phyloP scores from a whole-genome alignment of 2,329 filamentous ascomycete genomes.

The Fusarium concolor region DNA sequence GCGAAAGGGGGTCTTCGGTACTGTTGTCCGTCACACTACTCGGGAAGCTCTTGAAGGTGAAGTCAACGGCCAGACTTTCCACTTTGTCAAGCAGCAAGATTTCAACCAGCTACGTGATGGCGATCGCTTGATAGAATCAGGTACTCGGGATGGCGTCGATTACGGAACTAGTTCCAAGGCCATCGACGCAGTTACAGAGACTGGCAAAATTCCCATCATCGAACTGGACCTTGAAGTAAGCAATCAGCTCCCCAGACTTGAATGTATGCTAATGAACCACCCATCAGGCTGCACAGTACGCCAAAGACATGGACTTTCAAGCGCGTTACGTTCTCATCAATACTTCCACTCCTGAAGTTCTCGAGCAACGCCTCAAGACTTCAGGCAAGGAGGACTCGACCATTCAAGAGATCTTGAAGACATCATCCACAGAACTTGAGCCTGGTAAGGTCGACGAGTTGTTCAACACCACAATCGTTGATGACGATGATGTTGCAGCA shows the following conservation, averaged over 20 bases:
- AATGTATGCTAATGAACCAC: slow-evolving; percentile 1
- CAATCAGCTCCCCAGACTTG: background rate
- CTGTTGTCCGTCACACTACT: slow-evolving; percentile 67
- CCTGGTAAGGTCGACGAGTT: slow-evolving; percentile 42
- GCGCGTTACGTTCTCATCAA: slow-evolving; percentile 67
- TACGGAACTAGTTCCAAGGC: slow-evolving; percentile 68
- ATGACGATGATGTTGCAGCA: slow-evolving; percentile 45
- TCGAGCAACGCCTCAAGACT: slow-evolving; percentile 47
- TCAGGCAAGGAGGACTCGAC: slow-evolving; percentile 40
- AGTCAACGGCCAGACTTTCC: slow-evolving; percentile 62
- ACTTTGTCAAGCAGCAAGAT: slow-evolving; percentile 66
- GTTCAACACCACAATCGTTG: slow-evolving; percentile 46
- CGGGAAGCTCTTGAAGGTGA: slow-evolving; percentile 63
- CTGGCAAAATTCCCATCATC: slow-evolving; percentile 70
- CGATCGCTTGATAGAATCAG: slow-evolving; percentile 69
- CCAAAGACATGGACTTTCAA: slow-evolving; percentile 66
- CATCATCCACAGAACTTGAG: slow-evolving; percentile 42
- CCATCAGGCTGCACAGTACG: slow-evolving; percentile 64
- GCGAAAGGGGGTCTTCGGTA: slow-evolving; percentile 73
- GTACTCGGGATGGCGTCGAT: slow-evolving; percentile 59
- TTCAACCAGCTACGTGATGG: slow-evolving; percentile 70
- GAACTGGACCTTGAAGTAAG: slow-evolving; percentile 65
- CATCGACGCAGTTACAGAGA: slow-evolving; percentile 63
- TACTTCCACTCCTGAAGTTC: slow-evolving; percentile 51
- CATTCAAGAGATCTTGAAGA: slow-evolving; percentile 43